Evolutionary conservation across 2,329 filamentous ascomycete species (phyloP).

Genomic region (Diaporthe caulivora): DNA sequence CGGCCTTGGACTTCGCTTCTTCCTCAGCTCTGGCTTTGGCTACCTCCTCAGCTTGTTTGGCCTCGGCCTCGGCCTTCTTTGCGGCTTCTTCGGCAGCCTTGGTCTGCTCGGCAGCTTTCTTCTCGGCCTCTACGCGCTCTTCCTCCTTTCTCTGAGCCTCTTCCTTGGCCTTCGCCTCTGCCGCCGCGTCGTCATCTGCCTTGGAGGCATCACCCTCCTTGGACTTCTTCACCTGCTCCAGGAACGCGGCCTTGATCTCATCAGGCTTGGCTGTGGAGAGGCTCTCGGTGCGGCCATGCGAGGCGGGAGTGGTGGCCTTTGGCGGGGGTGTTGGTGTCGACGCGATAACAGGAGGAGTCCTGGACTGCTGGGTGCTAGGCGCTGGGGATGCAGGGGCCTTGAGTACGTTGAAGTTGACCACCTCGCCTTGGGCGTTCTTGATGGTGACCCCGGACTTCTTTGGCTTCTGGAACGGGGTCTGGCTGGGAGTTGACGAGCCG

Average conservation of each 20-base stretch:
- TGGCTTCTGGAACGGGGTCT: slow-evolving; percentile 64
- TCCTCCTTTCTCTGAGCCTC: slow-evolving; percentile 44
- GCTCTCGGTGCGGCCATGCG: slow-evolving; percentile 80
- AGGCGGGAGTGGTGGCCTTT: slow-evolving; percentile 73
- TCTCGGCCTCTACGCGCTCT: slow-evolving; percentile 42
- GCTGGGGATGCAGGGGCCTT: slow-evolving; percentile 70
- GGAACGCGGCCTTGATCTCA: slow-evolving; percentile 86
- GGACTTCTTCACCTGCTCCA: slow-evolving; percentile 78
- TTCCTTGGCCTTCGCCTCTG: slow-evolving; percentile 44
- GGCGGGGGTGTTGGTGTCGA: slow-evolving; percentile 85
- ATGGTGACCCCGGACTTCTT: slow-evolving; percentile 83
- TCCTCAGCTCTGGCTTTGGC: slow-evolving; percentile 45
- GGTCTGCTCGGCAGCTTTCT: slow-evolving; percentile 44
- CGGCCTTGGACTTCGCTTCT: slow-evolving; percentile 47
- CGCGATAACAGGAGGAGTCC: slow-evolving; percentile 78
- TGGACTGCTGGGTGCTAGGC: slow-evolving; percentile 66
- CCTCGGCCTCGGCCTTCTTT: slow-evolving; percentile 47
- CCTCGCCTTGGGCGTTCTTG: slow-evolving; percentile 85
- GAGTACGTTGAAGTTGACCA: slow-evolving; percentile 71
- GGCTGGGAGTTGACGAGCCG: slow-evolving; percentile 58
- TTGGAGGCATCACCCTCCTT: slow-evolving; percentile 60
- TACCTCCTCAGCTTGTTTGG: slow-evolving; percentile 46
- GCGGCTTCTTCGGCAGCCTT: slow-evolving; percentile 45
- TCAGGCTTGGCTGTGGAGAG: slow-evolving; percentile 76
- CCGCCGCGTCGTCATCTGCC: slow-evolving; percentile 48